Evolutionary conservation across 345 rosid species (phyloP).

Genomic region (Populus nigra): DNA sequence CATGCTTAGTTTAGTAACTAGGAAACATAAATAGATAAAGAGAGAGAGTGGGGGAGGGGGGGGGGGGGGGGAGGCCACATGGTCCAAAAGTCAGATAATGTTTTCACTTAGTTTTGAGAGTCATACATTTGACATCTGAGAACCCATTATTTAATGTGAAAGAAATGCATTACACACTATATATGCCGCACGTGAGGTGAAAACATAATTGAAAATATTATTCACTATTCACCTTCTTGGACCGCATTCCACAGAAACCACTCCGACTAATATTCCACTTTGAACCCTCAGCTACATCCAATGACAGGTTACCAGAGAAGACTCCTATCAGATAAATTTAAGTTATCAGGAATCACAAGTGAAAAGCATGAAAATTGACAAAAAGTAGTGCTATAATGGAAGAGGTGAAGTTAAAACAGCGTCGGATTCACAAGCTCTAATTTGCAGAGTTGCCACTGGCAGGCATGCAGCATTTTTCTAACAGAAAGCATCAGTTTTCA

Average conservation of each 20-base stretch:
- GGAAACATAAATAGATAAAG: too few relatives aligned
- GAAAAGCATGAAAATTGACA: neutral
- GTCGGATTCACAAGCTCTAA: neutral
- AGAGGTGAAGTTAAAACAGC: too few relatives aligned
- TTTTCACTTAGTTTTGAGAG: too few relatives aligned
- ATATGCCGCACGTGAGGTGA: neutral
- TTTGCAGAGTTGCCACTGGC: neutral
- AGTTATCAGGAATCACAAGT: neutral
- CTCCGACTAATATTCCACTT: constrained; percentile 73
- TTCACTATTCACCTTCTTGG: constrained; percentile 64
- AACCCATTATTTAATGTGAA: neutral
- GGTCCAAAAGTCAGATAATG: too few relatives aligned
- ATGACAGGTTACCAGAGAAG: constrained; percentile 80
- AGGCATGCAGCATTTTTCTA: neutral
- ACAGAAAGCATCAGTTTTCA: neutral
- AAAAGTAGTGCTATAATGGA: neutral
- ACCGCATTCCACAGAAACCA: constrained; percentile 95
- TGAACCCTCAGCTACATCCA: constrained; percentile 59
- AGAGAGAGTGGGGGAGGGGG: too few relatives aligned
- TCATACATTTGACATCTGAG: too few relatives aligned
- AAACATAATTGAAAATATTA: neutral
- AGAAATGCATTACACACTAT: neutral
- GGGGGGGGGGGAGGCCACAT: fast-evolving
- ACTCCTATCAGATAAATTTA: constrained; percentile 40
- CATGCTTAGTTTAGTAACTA: too few relatives aligned